These are phyloP conservation scores for Monilinia fructigena DNA, from an alignment of 2,329 filamentous ascomycete genomes.

Conservation along the genomic window DNA sequence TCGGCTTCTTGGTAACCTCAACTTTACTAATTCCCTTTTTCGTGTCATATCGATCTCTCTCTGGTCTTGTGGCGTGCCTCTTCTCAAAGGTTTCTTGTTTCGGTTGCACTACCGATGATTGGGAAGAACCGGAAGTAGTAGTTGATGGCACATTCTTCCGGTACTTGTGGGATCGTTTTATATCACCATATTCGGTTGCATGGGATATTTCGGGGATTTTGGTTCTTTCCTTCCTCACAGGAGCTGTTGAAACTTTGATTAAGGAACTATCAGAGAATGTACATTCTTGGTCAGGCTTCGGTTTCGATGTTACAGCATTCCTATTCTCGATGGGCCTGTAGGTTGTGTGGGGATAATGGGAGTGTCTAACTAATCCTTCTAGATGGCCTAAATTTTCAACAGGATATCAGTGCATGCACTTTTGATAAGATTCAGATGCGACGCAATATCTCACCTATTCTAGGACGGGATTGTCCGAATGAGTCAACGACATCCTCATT, in stretches of 20 bases:
- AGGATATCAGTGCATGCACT: background rate
- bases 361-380: background rate
- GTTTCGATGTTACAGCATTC: background rate
- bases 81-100: conserved; percentile 44
- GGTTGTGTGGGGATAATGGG: background rate
- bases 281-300: conserved; percentile 23
- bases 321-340: background rate
- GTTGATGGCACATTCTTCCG: conserved; percentile 18
- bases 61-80: conserved; percentile 56
- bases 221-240: conserved; percentile 6
- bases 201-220: background rate
- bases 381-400: background rate
- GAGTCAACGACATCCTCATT: conserved; percentile 20
- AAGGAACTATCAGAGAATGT: conserved; percentile 35
- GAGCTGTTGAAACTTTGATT: conserved; percentile 22
- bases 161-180: conserved; percentile 23
- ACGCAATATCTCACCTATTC: background rate
- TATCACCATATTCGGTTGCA: background rate
- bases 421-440: background rate
- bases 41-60: conserved; percentile 54
- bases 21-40: conserved; percentile 38
- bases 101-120: background rate
- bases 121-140: background rate
- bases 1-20: conserved; percentile 30
- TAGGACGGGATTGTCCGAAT: background rate